phyloP scores from a whole-genome alignment of 2,329 filamentous ascomycete species.

The Dactylellina parvicollis region DNA sequence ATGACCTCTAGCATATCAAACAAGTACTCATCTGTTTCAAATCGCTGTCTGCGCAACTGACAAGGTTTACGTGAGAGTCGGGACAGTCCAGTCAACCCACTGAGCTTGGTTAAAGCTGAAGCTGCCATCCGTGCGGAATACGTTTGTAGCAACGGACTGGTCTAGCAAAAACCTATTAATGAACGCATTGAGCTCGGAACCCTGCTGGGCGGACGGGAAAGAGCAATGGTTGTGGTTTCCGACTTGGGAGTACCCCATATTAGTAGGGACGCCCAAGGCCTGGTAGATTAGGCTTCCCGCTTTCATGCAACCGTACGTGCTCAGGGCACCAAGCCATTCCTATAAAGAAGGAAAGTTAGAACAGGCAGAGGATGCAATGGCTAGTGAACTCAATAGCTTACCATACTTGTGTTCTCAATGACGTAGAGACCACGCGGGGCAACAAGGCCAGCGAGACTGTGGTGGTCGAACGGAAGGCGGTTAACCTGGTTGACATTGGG shows the following conservation, averaged over 20 bases:
- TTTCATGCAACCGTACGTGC: slow-evolving; percentile 70
- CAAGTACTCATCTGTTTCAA: not conserved
- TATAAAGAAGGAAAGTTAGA: slow-evolving; percentile 55
- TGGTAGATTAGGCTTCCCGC: slow-evolving; percentile 68
- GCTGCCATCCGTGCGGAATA: slow-evolving; percentile 57
- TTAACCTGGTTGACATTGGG: slow-evolving; percentile 64
- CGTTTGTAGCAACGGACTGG: slow-evolving; percentile 58
- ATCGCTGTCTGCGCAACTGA: not conserved
- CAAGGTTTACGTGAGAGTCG: slow-evolving; percentile 60
- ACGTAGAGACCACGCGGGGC: slow-evolving; percentile 68
- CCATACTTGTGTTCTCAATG: slow-evolving; percentile 68
- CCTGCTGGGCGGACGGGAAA: slow-evolving; percentile 68
- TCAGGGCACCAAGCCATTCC: slow-evolving; percentile 70
- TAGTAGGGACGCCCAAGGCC: slow-evolving; percentile 66
- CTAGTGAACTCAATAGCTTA: not conserved
- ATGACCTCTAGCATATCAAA: not conserved
- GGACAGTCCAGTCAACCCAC: slow-evolving; percentile 64
- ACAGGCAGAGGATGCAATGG: not conserved
- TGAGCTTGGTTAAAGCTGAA: slow-evolving; percentile 61
- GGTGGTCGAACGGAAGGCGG: slow-evolving; percentile 68
- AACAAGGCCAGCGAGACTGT: slow-evolving; percentile 68
- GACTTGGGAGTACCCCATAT: slow-evolving; percentile 70
- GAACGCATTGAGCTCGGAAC: slow-evolving; percentile 67
- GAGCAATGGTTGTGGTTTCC: slow-evolving; percentile 68
- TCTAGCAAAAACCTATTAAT: slow-evolving; percentile 68